phyloP scores from a whole-genome alignment of 140 eudicot species.

The Stevia rebaudiana region DNA sequence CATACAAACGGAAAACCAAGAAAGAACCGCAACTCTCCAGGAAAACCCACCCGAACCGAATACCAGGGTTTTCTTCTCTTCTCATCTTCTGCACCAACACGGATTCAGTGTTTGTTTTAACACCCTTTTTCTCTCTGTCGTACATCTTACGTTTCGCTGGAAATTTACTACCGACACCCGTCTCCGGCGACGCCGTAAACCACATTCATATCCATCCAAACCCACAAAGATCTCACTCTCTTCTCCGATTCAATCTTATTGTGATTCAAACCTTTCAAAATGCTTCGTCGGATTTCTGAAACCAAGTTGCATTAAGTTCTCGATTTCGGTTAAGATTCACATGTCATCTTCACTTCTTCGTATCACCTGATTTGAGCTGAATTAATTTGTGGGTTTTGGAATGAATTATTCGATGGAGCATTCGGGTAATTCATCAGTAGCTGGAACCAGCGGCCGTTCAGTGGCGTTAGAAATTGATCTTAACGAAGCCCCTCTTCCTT shows the following conservation, averaged over 20 bases:
- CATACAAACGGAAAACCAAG: slow-evolving; percentile 13
- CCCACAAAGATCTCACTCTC: slow-evolving; percentile 8
- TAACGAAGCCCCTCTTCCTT: slow-evolving; percentile 61
- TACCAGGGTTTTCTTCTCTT: slow-evolving; percentile 16
- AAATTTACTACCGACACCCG: neutral
- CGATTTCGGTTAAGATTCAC: neutral
- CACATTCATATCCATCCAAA: slow-evolving; percentile 3
- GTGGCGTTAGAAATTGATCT: slow-evolving; percentile 54
- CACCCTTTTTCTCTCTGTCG: slow-evolving; percentile 5
- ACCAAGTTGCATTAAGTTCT: too few species aligned
- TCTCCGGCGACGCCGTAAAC: neutral
- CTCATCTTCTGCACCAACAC: neutral
- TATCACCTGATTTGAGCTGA: neutral
- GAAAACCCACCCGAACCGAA: slow-evolving; percentile 20
- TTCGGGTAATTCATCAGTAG: slow-evolving; percentile 23
- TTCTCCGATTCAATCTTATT: neutral
- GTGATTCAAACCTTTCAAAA: neutral
- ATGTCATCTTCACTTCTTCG: neutral
- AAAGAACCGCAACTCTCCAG: slow-evolving; percentile 1
- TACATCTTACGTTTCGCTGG: slow-evolving; percentile 16
- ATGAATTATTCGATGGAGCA: slow-evolving; percentile 18
- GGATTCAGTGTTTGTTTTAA: neutral
- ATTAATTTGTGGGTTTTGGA: slow-evolving; percentile 16
- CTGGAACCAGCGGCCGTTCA: slow-evolving; percentile 36
- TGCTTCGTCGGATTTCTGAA: too few species aligned